A percentile compares a stretch with the other conserved stretches of the same genome.
These are phyloP conservation scores for Penstemon davidsonii DNA, from an alignment of 257 asterid species.

Conservation along the genomic window DNA sequence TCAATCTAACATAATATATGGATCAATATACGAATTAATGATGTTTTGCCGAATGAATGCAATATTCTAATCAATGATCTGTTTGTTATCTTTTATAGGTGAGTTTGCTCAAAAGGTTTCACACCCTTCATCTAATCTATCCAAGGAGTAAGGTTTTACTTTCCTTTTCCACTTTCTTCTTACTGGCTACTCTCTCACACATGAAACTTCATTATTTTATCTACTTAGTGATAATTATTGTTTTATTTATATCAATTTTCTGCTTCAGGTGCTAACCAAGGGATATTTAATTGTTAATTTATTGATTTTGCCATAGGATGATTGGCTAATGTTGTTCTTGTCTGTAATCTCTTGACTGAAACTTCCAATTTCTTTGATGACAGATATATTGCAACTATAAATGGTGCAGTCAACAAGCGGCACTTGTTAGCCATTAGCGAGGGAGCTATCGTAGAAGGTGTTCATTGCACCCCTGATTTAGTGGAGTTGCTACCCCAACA, in stretches of 20 bases:
- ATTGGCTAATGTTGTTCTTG: slow-evolving; percentile 13
- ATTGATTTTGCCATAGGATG: slow-evolving; percentile 1
- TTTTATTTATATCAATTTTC: slow-evolving; percentile 5
- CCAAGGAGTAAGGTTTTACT: slow-evolving; percentile 79
- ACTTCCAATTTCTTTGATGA: slow-evolving; percentile 29
- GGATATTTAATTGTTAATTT: background rate
- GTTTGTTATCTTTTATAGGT: slow-evolving; percentile 50
- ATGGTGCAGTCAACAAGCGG: slow-evolving; percentile 61
- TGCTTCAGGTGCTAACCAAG: background rate
- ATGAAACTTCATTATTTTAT: background rate
- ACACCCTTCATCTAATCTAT: slow-evolving; percentile 90
- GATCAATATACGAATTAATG: slow-evolving; percentile 9
- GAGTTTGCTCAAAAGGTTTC: slow-evolving; percentile 89
- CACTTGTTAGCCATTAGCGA: slow-evolving; percentile 76
- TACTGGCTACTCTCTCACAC: slow-evolving; percentile 16
- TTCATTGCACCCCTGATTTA: slow-evolving; percentile 76
- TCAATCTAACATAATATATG: slow-evolving; percentile 7
- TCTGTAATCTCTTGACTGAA: slow-evolving; percentile 17
- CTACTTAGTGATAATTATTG: background rate
- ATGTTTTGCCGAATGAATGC: slow-evolving; percentile 18
- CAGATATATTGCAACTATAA: slow-evolving; percentile 89
- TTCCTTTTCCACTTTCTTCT: slow-evolving; percentile 18
- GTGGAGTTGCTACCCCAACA: slow-evolving; percentile 87
- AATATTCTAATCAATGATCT: slow-evolving; percentile 7
- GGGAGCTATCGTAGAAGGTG: slow-evolving; percentile 85